Base-by-base conservation (phyloP, 2,329 filamentous ascomycete genomes). In the Huntiella omanensis region DNA sequence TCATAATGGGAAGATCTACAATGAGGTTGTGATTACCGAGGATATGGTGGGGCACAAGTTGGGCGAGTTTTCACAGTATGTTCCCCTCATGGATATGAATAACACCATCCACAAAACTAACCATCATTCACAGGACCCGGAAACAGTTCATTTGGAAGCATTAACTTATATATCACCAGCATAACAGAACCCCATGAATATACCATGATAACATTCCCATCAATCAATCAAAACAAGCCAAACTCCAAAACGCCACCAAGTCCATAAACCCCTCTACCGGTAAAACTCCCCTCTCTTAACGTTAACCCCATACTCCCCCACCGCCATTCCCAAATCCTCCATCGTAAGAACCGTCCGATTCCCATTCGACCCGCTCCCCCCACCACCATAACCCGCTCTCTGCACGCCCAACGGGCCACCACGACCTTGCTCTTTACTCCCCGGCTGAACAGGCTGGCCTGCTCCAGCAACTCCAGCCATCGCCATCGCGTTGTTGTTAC, bases 271-370 rank as follows among this genome's bases (percentile, higher is more conserved):
- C 19, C 5, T 15, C 56, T 55, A 95, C 56, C 87, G 73, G 62
- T 98, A 98, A 59, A 96, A 98, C 65, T 98, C 91, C 58, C 88
- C 87, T 53, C 91, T 73, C 75, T 94, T 96, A 45, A 96, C 83
- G 59, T 94, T 98, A 45, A 98, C 86, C 1, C 91, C 91, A 59
- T 96, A 98, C 68, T 98, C 91, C 32, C 83, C 83, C 28, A 96
- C 88, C 1, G 91, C 91, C 86, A 96, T 96, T 12, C 91, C 91
- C 55, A 98, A 62, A 61, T 98, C 91, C 64, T 98, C 91, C 91
- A 98, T 96, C 1, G 91, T 96, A 51, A 98, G 69, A 47, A 98
- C 88, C 13, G 91, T 95, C 52, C 86, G 73, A 52, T 92, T 93
- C 65, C 92, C 84, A 47, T 78, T 83, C 1, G 84, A 83, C 22